Evolutionary conservation across 208 protist genomes (phyloP).

Genomic region (Crithidia fasciculata): DNA sequence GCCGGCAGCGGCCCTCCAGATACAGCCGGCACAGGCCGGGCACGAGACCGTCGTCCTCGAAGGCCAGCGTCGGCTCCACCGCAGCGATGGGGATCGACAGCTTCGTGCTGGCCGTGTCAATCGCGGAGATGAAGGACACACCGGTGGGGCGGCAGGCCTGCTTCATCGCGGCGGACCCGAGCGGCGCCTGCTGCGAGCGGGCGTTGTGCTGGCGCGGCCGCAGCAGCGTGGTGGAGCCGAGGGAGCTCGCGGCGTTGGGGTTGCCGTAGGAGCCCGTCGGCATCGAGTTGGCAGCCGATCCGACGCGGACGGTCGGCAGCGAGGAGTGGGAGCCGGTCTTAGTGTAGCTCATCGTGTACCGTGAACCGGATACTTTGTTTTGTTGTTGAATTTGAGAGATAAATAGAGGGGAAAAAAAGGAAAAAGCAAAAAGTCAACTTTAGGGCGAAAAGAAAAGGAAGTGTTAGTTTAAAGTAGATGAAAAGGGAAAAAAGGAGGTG

Average conservation of each 20-base stretch:
- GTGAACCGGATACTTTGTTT: background rate
- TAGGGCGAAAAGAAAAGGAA: background rate
- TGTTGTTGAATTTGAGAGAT: background rate
- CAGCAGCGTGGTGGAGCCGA: slow-evolving; percentile 24
- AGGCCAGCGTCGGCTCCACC: slow-evolving; percentile 73
- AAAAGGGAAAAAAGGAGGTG: too few relatives aligned
- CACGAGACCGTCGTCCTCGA: slow-evolving; percentile 80
- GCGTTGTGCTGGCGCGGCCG: slow-evolving; percentile 19
- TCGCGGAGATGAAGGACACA: slow-evolving; percentile 53
- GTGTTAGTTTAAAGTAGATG: too few relatives aligned
- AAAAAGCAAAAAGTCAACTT: background rate
- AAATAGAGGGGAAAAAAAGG: slow-evolving; percentile 10
- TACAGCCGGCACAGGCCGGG: slow-evolving; percentile 84
- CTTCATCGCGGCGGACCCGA: background rate
- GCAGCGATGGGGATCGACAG: slow-evolving; percentile 69
- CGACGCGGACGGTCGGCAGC: slow-evolving; percentile 19
- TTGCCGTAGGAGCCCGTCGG: slow-evolving; percentile 13
- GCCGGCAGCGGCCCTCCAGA: slow-evolving; percentile 77
- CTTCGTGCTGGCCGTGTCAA: slow-evolving; percentile 87
- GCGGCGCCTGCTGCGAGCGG: slow-evolving; percentile 1
- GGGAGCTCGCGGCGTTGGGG: slow-evolving; percentile 20
- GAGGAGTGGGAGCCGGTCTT: slow-evolving; percentile 16
- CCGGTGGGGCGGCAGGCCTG: background rate
- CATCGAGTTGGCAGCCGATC: slow-evolving; percentile 16
- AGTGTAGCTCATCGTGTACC: slow-evolving; percentile 23